These are phyloP conservation scores for Mycena kentingensis DNA, from an alignment of 768 basidiomycete genomes.

Conservation along the genomic window DNA sequence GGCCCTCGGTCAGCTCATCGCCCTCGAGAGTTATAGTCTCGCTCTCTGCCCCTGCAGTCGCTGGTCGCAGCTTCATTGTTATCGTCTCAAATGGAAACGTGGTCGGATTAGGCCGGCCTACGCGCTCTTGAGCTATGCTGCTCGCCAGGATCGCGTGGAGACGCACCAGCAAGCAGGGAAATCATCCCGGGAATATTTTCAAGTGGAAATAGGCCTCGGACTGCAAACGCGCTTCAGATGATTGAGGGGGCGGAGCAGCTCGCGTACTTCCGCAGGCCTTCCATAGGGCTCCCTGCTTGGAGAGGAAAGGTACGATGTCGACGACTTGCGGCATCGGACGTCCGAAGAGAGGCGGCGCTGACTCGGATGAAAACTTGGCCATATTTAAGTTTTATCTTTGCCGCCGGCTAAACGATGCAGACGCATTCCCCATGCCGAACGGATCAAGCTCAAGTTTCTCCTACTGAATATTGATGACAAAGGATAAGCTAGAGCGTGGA, in stretches of 20 bases:
- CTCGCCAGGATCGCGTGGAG: constrained; percentile 33
- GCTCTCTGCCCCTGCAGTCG: constrained; percentile 22
- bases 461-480: too few species aligned
- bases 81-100: constrained; percentile 41
- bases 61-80: constrained; percentile 42
- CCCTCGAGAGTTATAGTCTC: constrained; percentile 33
- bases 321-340: too few species aligned
- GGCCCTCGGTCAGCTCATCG: constrained; percentile 37
- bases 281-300: constrained; percentile 12
- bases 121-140: not conserved
- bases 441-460: not conserved
- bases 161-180: constrained; percentile 27
- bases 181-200: constrained; percentile 44
- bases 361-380: too few species aligned
- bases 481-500: too few species aligned
- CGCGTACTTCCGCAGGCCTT: constrained; percentile 19
- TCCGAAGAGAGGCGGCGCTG: too few species aligned
- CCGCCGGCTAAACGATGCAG: not conserved
- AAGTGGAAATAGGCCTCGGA: constrained; percentile 46
- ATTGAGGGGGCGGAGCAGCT: not conserved
- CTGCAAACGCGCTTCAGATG: constrained; percentile 23
- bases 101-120: constrained; percentile 43
- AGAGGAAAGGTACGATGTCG: constrained; percentile 18
- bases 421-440: not conserved
- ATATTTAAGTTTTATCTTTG: not conserved